Base-by-base conservation (phyloP, 75 land plant genomes). In the Chamaecyparis obtusa region DNA sequence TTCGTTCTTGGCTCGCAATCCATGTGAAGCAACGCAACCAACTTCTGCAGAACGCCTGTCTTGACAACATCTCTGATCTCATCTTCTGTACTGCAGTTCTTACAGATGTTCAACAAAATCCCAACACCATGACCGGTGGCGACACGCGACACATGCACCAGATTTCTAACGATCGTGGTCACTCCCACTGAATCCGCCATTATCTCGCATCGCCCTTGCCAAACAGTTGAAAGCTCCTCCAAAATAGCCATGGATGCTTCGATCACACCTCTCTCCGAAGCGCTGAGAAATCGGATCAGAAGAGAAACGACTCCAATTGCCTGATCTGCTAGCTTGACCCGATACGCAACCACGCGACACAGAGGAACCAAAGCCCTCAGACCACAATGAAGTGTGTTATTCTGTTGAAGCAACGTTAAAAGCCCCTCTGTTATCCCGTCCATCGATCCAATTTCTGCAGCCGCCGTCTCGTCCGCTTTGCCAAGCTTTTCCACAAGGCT, bases 11-110 rank as follows among this genome's bases (percentile, higher is more conserved):
- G 35, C 15, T 84, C 64, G 79, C 89, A 87, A 15, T 93, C 92
- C 57, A 88, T 83, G n/a, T 94, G 94, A 16, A 94, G 87, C 30
- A 94, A 87, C 89, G 91, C 71, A 48, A 92, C 88, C n/a, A 94
- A 88, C 85, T 91, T 90, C 41, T 87, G 37, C 13, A 93, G 87
- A 4, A 88, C 88, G 1, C 93, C 92, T 48, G 89, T 93, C 72
- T 85, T 79, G 56, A 91, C n/a, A 91, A 91, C 85, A 78, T 91
- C 92, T 60, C 43, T 33, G n/a, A 90, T 15, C 64, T 89, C 86
- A 64, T 49, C 83, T 6, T 55, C 44, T 0, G 76, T 80, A 37
- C 83, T 80, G 9, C 90, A 89, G 21, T 37, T 90, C 33, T 41
- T 83, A 48, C 84, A 55, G 3, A 93, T 39, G 72, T 41, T 37